Conservation (phyloP, 139 green algal genomes). For the Coccomyxa sp. region DNA sequence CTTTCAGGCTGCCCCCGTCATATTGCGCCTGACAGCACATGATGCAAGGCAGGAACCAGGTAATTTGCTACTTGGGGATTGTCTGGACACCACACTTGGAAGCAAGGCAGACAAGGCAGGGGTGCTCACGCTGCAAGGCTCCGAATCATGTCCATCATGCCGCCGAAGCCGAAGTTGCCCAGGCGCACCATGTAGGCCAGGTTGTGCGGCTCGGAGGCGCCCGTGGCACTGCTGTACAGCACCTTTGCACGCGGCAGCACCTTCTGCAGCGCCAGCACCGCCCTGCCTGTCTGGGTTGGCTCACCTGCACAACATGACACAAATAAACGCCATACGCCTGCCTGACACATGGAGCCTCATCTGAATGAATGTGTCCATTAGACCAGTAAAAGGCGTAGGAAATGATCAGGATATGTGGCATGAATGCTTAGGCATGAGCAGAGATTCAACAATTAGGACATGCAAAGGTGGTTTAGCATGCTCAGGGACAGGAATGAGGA, state of each 20-base stretch:
- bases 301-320: slow-evolving; percentile 9
- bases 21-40: no score
- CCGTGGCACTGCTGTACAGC: slow-evolving; percentile 86
- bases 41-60: no score
- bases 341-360: no score
- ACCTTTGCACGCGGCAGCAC: slow-evolving; percentile 72
- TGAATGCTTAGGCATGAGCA: neutral
- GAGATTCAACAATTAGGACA: neutral
- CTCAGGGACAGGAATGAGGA: neutral
- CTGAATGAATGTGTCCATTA: neutral
- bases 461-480: no score
- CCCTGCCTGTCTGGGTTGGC: slow-evolving; percentile 65
- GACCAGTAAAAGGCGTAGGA: neutral
- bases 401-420: neutral
- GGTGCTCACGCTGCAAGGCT: neutral
- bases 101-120: no score
- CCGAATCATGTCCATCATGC: slow-evolving; percentile 55
- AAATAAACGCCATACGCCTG: neutral
- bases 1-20: no score
- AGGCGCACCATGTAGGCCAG: slow-evolving; percentile 87
- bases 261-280: slow-evolving; percentile 69
- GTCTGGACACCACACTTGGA: no score
- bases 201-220: slow-evolving; percentile 79
- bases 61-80: no score
- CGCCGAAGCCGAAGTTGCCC: slow-evolving; percentile 41